Evolutionary conservation across 192 early-diverging fungal species (phyloP), one percentile per base, ranked within the genome.

Genomic region (Spizellomyces punctatus): DNA sequence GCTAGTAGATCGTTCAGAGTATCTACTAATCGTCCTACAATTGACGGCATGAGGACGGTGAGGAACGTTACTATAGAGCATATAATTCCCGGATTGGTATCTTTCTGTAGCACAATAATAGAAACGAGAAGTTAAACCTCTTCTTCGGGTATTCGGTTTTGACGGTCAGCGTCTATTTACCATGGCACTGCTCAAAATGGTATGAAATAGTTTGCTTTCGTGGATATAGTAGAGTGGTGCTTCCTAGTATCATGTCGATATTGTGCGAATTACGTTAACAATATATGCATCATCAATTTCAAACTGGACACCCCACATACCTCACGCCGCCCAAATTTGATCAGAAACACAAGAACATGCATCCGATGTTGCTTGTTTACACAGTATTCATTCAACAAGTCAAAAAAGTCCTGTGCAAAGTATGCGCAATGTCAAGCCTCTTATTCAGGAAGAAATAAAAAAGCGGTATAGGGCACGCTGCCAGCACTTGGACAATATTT

Each of bases 121-220:
- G n/a, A 6, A 41, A 1, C 4, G 4, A 68, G 7, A 4, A 63
- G 6, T n/a, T 59, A 27, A 12, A 66, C 14, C 6, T 17, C n/a
- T 27, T 16, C 64, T 6, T 14, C 45, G 3, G 64, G 10, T 8
- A 5, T 5, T 14, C 27, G 27, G 27, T 36, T 36, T 36, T 3
- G 27, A 36, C 3, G 3, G 0, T 36, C 27, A 36, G 27, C 27
- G 27, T 3, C 27, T 36, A 22, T 22, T n/a, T 21, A 65, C 44
- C 72, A 66, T 67, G n/a, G 64, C 63, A 63, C 58, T 69, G 16
- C 19, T 19, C 55, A 75, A 58, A 16, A 75, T 61, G n/a, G 66
- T 68, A 55, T 21, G 12, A 66, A 75, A 75, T 7, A 75, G 48
- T 16, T 49, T 22, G 50, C 43, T 62, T 19, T 75, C 73, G 16